These are phyloP conservation scores for Lipomyces spencermartinsiae DNA, from an alignment of 805 yeast species.

Conservation along the genomic window DNA sequence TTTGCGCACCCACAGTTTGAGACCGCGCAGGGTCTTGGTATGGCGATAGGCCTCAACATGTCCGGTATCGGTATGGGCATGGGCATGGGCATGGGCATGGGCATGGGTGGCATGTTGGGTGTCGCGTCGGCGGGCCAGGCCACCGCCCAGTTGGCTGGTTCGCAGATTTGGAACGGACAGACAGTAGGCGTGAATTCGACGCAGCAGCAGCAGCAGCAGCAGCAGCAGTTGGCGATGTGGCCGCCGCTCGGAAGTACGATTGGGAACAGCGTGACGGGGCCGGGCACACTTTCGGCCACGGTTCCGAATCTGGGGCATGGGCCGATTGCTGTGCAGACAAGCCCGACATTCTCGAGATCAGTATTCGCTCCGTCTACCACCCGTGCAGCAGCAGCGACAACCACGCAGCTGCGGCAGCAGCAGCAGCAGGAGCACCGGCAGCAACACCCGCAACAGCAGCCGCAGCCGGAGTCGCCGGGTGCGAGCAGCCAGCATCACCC, in stretches of 20 bases:
- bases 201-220: background rate
- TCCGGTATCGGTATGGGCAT: conserved; percentile 3
- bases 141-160: background rate
- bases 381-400: background rate
- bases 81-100: conserved; percentile 3
- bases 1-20: conserved; percentile 6
- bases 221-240: conserved; percentile 17
- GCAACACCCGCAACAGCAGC: conserved; percentile 7
- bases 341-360: background rate
- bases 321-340: background rate
- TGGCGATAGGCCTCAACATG: conserved; percentile 4
- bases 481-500: background rate
- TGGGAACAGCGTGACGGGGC: conserved; percentile 15
- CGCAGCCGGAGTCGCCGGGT: background rate
- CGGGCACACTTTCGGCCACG: background rate
- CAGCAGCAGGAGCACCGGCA: conserved; percentile 1
- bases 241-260: conserved; percentile 24
- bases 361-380: background rate
- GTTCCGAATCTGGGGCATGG: background rate
- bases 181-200: background rate
- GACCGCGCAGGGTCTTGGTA: conserved; percentile 5
- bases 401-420: background rate
- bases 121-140: background rate
- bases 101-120: background rate
- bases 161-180: background rate